Conservation (phyloP, 148 eudicot species). For the Cornus suecica region DNA sequence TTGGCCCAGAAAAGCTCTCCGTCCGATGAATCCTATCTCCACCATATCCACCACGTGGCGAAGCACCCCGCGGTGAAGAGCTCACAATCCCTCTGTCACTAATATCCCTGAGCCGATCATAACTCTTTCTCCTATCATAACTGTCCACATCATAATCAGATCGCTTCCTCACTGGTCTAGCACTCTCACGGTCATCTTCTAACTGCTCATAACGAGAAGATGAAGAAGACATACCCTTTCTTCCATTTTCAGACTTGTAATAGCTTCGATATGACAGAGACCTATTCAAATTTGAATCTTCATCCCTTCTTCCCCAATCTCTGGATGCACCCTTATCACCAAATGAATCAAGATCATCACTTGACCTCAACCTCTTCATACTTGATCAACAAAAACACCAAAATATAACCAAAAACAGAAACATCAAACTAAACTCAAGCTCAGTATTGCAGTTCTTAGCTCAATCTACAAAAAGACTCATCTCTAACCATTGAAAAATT, state of each 20-base stretch:
- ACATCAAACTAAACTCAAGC: constrained; percentile 7
- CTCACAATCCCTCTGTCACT: constrained; percentile 46
- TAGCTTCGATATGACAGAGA: constrained; percentile 45
- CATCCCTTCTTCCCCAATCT: constrained; percentile 57
- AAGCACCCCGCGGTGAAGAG: constrained; percentile 71
- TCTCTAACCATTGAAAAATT: constrained; percentile 2
- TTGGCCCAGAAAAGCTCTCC: constrained; percentile 69
- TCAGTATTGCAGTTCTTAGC: neutral
- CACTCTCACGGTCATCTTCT: constrained; percentile 68
- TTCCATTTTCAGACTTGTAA: constrained; percentile 46
- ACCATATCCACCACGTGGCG: constrained; percentile 62
- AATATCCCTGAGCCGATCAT: constrained; percentile 69
- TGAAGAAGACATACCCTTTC: constrained; percentile 36
- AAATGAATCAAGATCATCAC: constrained; percentile 46
- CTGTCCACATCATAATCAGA: constrained; percentile 66
- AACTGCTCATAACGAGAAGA: constrained; percentile 41
- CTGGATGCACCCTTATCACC: constrained; percentile 40
- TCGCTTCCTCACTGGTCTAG: constrained; percentile 56
- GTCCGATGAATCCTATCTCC: constrained; percentile 64
- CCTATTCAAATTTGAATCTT: constrained; percentile 30
- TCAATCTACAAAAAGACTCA: neutral
- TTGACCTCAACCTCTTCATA: constrained; percentile 58
- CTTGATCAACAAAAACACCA: constrained; percentile 1
- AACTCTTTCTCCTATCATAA: constrained; percentile 58
- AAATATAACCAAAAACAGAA: constrained; percentile 2